Conservation (phyloP, 192 early-diverging fungal genomes). For the Gaertneriomyces sp. region DNA sequence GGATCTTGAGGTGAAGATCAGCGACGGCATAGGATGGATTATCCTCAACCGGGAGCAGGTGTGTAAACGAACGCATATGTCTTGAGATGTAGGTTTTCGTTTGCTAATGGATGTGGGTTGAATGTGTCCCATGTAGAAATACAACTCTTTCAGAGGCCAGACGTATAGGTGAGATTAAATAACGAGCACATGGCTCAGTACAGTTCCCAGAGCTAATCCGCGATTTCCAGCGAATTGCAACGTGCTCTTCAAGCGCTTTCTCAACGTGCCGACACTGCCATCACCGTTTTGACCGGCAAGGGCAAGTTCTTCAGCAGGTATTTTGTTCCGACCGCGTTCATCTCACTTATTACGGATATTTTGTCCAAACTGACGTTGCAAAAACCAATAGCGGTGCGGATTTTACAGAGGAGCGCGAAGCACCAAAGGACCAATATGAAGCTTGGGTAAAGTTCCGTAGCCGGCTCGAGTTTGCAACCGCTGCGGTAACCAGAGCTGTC, state of each 20-base stretch:
- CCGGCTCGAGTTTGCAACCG: constrained; percentile 17
- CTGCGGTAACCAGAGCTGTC: constrained; percentile 19
- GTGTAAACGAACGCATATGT: not conserved
- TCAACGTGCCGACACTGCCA: constrained; percentile 8
- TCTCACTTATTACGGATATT: too few species aligned
- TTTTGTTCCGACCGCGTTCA: too few species aligned
- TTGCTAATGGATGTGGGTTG: not conserved
- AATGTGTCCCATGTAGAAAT: constrained; percentile 6
- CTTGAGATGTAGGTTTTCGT: not conserved
- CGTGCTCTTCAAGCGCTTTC: constrained; percentile 13
- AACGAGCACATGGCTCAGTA: too few species aligned
- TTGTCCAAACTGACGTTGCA: too few species aligned
- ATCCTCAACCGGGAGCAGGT: constrained; percentile 13
- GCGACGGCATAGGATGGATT: constrained; percentile 16
- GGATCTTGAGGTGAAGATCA: constrained; percentile 9
- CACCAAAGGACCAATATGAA: constrained; percentile 11
- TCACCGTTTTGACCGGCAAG: constrained; percentile 36
- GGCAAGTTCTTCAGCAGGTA: constrained; percentile 36
- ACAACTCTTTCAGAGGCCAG: constrained; percentile 23
- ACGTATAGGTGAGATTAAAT: too few species aligned
- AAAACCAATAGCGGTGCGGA: constrained; percentile 8
- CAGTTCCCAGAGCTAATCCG: too few species aligned
- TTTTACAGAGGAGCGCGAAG: constrained; percentile 24
- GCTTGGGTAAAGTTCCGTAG: constrained; percentile 21
- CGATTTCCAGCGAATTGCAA: constrained; percentile 21